These are phyloP conservation scores for Porcisia hertigi DNA, from an alignment of 208 protist species.

Conservation along the genomic window DNA sequence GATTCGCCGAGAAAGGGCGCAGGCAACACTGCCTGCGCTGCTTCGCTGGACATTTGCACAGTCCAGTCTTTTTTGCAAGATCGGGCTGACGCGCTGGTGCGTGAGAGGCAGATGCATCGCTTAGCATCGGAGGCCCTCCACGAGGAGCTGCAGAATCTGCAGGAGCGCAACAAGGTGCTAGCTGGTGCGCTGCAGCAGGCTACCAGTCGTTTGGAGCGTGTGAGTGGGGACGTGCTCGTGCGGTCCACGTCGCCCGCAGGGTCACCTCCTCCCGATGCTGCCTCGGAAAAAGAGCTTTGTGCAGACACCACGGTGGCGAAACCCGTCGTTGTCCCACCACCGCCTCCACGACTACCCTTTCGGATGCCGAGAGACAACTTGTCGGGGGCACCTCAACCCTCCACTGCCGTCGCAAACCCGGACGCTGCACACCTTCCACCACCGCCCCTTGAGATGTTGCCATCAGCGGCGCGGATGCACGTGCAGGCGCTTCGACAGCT, in stretches of 20 bases:
- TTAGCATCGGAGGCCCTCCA: slow-evolving; percentile 21
- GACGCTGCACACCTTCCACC: neutral
- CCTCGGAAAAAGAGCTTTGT: neutral
- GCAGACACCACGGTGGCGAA: neutral
- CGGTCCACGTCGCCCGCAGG: slow-evolving; percentile 12
- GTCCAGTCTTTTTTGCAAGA: slow-evolving; percentile 41
- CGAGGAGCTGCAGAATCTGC: slow-evolving; percentile 27
- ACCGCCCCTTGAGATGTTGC: too few species aligned
- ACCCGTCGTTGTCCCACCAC: neutral
- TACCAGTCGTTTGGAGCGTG: slow-evolving; percentile 20
- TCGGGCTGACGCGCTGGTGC: slow-evolving; percentile 31
- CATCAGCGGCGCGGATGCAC: slow-evolving; percentile 13
- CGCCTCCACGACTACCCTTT: neutral
- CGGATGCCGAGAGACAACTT: neutral
- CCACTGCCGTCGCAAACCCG: neutral
- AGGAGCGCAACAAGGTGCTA: slow-evolving; percentile 38
- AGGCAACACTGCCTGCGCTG: neutral
- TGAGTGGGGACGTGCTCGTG: slow-evolving; percentile 20
- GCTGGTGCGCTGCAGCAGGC: slow-evolving; percentile 42
- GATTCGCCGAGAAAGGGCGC: neutral
- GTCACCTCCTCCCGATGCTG: neutral
- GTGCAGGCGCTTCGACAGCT: slow-evolving; percentile 21
- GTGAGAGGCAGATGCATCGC: slow-evolving; percentile 20
- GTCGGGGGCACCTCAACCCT: neutral
- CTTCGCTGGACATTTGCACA: slow-evolving; percentile 19